Evolutionary conservation across 768 basidiomycete species (phyloP).

Genomic region (Chalciporus piperatus): DNA sequence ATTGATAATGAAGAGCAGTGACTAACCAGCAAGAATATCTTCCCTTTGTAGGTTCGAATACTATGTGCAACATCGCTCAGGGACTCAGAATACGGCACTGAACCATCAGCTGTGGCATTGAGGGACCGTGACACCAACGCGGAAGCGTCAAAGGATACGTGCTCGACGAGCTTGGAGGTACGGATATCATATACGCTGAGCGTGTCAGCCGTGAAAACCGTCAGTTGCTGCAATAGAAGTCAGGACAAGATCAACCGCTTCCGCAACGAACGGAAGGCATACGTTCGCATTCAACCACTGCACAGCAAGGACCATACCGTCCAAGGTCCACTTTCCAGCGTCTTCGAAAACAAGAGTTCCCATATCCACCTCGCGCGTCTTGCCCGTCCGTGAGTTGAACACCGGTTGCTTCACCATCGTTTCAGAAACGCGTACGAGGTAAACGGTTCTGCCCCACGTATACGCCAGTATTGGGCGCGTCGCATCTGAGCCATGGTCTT

Average conservation of each 20-base stretch:
- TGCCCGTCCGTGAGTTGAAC: conserved; percentile 57
- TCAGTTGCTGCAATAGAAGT: conserved; percentile 54
- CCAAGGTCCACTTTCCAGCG: conserved; percentile 55
- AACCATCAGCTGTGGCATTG: conserved; percentile 43
- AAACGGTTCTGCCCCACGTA: conserved; percentile 75
- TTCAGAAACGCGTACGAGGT: conserved; percentile 66
- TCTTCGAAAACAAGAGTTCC: conserved; percentile 66
- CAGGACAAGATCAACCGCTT: not conserved
- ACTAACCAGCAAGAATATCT: conserved; percentile 84
- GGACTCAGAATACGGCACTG: conserved; percentile 47
- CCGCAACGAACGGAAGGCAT: conserved; percentile 40
- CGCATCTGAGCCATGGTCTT: conserved; percentile 16
- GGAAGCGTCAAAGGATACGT: conserved; percentile 54
- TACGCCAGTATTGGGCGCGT: conserved; percentile 72
- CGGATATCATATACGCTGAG: conserved; percentile 72
- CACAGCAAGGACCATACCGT: conserved; percentile 64
- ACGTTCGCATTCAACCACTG: conserved; percentile 91
- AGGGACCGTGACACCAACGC: conserved; percentile 55
- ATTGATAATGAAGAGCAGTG: not conserved
- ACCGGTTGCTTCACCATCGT: conserved; percentile 48
- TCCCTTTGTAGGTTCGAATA: conserved; percentile 81
- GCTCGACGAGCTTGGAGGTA: conserved; percentile 57
- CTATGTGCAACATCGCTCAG: conserved; percentile 63
- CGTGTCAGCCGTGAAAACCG: conserved; percentile 52
- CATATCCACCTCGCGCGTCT: conserved; percentile 54